These are phyloP conservation scores for Straminergon stramineum DNA, from an alignment of 225 moss, liverwort and hornwort species.

Conservation along the genomic window DNA sequence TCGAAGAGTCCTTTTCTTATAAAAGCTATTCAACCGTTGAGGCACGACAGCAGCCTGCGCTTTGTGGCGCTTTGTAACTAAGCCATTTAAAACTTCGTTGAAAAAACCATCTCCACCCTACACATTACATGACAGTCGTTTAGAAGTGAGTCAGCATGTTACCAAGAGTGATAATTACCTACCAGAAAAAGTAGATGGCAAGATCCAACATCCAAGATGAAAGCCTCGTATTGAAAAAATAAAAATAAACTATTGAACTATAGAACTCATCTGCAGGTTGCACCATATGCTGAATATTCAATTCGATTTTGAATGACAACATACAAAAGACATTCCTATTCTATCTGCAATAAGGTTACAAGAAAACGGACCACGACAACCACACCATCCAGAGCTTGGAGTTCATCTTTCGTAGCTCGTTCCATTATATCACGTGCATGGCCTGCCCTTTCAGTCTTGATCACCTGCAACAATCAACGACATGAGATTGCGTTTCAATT, in stretches of 20 bases:
- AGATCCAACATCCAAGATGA: neutral
- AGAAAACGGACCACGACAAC: constrained; percentile 63
- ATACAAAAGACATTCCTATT: neutral
- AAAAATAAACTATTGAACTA: neutral
- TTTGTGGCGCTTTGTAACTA: constrained; percentile 68
- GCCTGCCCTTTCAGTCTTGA: constrained; percentile 66
- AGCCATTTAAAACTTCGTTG: constrained; percentile 91
- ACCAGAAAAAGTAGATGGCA: neutral
- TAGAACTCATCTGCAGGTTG: neutral
- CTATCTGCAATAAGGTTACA: neutral
- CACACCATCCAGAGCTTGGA: constrained; percentile 67
- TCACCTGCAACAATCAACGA: constrained; percentile 33
- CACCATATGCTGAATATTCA: neutral
- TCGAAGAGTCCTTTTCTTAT: constrained; percentile 36
- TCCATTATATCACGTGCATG: constrained; percentile 79
- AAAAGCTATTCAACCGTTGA: constrained; percentile 38
- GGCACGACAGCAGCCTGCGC: constrained; percentile 60
- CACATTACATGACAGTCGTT: neutral
- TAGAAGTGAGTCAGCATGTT: neutral
- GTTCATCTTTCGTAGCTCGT: constrained; percentile 56
- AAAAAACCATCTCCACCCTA: constrained; percentile 98
- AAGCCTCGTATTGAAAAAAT: neutral
- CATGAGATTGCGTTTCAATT: neutral
- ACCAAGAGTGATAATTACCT: neutral
- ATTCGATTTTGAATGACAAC: neutral